Evolutionary conservation across 2,329 filamentous ascomycete genomes (phyloP), one percentile per base, ranked within the genome.

Genomic region (Ophiostoma pallidulum): DNA sequence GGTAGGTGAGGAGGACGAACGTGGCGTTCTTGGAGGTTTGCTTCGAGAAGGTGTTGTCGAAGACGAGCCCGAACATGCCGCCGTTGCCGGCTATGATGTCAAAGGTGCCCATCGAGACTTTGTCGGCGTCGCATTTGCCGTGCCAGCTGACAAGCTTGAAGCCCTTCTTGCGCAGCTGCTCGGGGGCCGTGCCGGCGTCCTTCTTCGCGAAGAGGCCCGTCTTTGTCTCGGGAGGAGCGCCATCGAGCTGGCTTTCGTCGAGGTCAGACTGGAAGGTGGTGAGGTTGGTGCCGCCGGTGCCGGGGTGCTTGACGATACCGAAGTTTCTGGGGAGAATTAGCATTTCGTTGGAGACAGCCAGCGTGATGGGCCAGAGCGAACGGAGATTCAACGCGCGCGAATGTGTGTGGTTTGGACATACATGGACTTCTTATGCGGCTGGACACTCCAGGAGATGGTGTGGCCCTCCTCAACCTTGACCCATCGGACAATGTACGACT

Each of bases 401-500:
- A n/a, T n/a, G n/a, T n/a, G n/a, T 14, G 32, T 24, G 14, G 5
- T 12, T 20, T 18, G 3, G 37, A 43, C 70, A 59, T 68, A 84
- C 80, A 98, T 84, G 50, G 91, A 96, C 69, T 96, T 97, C 71
- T 94, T 97, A 66, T 97, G 89, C 37, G 92, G 92, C 62, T 97
- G 90, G 33, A 98, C 80, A 60, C 88, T 96, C 92, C 92, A 98
- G 14, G 90, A 95, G 58, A 98, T 89, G 43, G 90, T 95, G 65
- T 95, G 84, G 46, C 85, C 85, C 54, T 88, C 82, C 48, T 89
- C 82, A 57, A 96, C 91, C 62, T 88, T 84, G 57, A 96, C 86
- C 91, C 92, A 98, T 61, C 92, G 88, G 49, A 98, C 87, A 58
- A 98, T 89, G 69, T 98, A 98, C 54, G 89, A 95, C 92, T 97